Percentiles rank a stretch among this genome's conserved stretches.
Conservation (phyloP, 1,139 yeast genomes). For the Kodamaea derodonti region DNA sequence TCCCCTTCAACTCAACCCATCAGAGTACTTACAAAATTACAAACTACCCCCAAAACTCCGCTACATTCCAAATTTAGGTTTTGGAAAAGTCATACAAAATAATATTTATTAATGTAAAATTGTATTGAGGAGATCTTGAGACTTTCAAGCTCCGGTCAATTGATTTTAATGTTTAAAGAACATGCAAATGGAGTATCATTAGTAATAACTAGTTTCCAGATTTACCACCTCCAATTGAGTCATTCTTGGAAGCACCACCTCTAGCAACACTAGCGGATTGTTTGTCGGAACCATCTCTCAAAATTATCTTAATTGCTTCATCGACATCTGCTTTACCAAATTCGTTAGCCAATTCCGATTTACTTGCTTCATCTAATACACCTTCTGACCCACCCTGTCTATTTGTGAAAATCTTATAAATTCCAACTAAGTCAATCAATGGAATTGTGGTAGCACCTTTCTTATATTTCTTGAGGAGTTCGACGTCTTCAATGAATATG, state of each 20-base stretch:
- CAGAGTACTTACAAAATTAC: too few species aligned
- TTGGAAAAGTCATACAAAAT: background rate
- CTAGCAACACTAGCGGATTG: conserved; percentile 13
- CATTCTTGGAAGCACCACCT: conserved; percentile 25
- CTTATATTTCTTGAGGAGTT: conserved; percentile 45
- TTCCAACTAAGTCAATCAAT: conserved; percentile 59
- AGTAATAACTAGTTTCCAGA: conserved; percentile 28
- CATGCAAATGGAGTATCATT: too few species aligned
- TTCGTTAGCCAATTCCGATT: conserved; percentile 57
- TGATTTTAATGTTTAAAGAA: too few species aligned
- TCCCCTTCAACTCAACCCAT: too few species aligned
- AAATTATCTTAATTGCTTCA: conserved; percentile 50
- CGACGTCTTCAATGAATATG: conserved; percentile 57
- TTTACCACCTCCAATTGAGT: conserved; percentile 34
- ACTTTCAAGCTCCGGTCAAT: too few species aligned
- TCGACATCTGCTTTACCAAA: conserved; percentile 54
- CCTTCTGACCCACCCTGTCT: conserved; percentile 72
- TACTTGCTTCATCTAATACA: conserved; percentile 68
- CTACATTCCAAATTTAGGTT: background rate
- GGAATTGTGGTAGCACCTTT: conserved; percentile 55
- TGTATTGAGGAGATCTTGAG: too few species aligned
- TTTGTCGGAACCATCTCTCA: conserved; percentile 53
- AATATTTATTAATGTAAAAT: too few species aligned
- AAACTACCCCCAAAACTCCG: too few species aligned
- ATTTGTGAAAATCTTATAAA: conserved; percentile 59